Conservation (phyloP, 140 eudicot species). For the Cichorium intybus region DNA sequence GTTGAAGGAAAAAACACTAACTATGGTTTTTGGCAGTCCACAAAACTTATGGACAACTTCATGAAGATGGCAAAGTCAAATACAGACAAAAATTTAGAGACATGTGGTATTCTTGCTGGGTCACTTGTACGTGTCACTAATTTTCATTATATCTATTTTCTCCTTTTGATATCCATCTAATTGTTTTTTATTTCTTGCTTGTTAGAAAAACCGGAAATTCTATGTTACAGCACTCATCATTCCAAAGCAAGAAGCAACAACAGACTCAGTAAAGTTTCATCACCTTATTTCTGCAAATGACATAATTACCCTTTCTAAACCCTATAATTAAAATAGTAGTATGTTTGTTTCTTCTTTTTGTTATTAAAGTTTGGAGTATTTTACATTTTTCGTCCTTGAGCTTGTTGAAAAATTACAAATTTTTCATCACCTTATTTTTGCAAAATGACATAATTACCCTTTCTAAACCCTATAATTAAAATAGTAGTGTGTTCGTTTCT, state of each 20-base stretch:
- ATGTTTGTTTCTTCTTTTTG: not conserved
- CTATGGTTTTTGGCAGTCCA: conserved; percentile 49
- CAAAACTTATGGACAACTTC: conserved; percentile 84
- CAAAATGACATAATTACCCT: not conserved
- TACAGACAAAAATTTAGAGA: conserved; percentile 76
- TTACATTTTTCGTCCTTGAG: too few relatives aligned
- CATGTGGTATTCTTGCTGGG: conserved; percentile 98
- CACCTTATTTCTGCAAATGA: not conserved
- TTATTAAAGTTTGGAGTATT: too few relatives aligned
- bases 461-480: not conserved
- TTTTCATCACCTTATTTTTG: conserved; percentile 6
- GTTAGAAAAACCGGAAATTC: conserved; percentile 85
- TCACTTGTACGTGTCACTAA: conserved; percentile 63
- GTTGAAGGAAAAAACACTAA: conserved; percentile 16
- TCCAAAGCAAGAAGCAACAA: conserved; percentile 97
- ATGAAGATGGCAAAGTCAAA: conserved; percentile 90
- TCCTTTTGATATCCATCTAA: conserved; percentile 15
- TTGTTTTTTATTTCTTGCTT: conserved; percentile 13
- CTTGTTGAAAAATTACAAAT: too few relatives aligned
- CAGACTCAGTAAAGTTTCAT: conserved; percentile 65
- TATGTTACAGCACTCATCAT: conserved; percentile 86
- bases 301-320: not conserved
- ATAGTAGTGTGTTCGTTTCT: not conserved
- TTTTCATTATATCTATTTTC: not conserved
- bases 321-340: not conserved